Percentiles rank a stretch among this genome's conserved stretches.
These are phyloP conservation scores for Scenedesmus sp. DNA, from an alignment of 163 green algal genomes.

Conservation along the genomic window DNA sequence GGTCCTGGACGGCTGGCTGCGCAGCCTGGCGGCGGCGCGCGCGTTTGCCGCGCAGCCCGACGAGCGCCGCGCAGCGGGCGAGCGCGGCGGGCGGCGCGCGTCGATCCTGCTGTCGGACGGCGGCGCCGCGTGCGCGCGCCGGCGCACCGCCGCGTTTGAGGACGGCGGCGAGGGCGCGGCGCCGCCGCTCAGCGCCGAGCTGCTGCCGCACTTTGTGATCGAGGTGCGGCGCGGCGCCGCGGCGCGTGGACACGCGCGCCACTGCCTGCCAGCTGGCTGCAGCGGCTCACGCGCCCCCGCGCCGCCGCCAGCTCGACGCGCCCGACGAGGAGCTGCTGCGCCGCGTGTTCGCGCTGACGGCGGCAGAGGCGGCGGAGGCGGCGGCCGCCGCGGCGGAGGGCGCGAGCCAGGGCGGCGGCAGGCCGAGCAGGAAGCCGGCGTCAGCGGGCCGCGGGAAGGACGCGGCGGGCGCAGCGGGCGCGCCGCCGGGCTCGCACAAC, in stretches of 20 bases:
- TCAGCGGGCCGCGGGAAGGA: too few species aligned
- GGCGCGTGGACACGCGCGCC: too few species aligned
- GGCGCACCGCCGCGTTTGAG: constrained; percentile 1
- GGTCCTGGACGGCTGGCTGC: constrained; percentile 80
- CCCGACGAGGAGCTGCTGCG: constrained; percentile 51
- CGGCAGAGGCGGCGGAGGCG: constrained; percentile 40
- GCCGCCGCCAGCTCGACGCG: constrained; percentile 47
- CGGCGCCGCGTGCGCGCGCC: background rate
- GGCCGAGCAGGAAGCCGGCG: constrained; percentile 7
- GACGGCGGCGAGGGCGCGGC: background rate
- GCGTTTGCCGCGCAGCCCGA: background rate
- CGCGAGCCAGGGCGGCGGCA: background rate
- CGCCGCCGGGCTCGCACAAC: constrained; percentile 42
- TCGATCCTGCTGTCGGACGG: background rate
- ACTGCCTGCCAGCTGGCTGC: background rate
- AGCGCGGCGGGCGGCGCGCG: background rate
- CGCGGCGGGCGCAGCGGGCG: too few species aligned
- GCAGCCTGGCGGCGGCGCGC: constrained; percentile 44
- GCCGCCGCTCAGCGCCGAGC: background rate
- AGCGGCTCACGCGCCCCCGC: background rate
- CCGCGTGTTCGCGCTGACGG: constrained; percentile 42
- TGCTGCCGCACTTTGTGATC: constrained; percentile 33
- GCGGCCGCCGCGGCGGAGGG: constrained; percentile 5
- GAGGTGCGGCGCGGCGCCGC: constrained; percentile 17
- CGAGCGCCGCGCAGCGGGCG: background rate